phyloP scores from a whole-genome alignment of 306 rosid species.

The Dalbergia oliveri region DNA sequence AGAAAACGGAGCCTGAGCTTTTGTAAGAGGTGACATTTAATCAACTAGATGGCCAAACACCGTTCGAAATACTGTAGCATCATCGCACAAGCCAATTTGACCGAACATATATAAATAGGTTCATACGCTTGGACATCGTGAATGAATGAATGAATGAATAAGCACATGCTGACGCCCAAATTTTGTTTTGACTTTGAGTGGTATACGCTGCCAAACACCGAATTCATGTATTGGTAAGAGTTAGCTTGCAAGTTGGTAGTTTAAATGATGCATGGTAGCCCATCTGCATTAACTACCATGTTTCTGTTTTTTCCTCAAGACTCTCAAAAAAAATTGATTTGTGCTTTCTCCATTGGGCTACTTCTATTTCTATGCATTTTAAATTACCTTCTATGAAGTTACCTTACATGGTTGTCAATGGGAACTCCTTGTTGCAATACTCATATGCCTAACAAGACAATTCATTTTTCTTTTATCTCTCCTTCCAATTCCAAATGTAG shows the following conservation, averaged over 20 bases:
- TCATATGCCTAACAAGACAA: slow-evolving; percentile 17
- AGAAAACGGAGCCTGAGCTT: neutral
- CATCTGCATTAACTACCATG: slow-evolving; percentile 64
- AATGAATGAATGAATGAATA: neutral
- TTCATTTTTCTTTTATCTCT: neutral
- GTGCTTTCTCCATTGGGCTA: neutral
- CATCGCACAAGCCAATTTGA: neutral
- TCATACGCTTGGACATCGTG: neutral
- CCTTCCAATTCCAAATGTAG: neutral
- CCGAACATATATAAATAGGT: neutral
- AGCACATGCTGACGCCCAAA: slow-evolving; percentile 38
- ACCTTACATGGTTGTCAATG: neutral
- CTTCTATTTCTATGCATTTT: neutral
- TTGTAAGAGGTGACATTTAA: neutral
- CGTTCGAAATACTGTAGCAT: neutral
- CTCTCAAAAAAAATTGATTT: neutral
- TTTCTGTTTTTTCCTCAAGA: slow-evolving; percentile 7
- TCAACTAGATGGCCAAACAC: slow-evolving; percentile 8
- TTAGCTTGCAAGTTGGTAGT: slow-evolving; percentile 69
- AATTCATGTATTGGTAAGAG: slow-evolving; percentile 50
- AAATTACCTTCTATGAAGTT: neutral
- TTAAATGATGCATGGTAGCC: slow-evolving; percentile 53
- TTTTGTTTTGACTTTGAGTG: slow-evolving; percentile 59
- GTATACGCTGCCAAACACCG: neutral
- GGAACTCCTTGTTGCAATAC: slow-evolving; percentile 11